phyloP scores from a whole-genome alignment of 2,329 filamentous ascomycete genomes.

The Podosphaera xanthii region DNA sequence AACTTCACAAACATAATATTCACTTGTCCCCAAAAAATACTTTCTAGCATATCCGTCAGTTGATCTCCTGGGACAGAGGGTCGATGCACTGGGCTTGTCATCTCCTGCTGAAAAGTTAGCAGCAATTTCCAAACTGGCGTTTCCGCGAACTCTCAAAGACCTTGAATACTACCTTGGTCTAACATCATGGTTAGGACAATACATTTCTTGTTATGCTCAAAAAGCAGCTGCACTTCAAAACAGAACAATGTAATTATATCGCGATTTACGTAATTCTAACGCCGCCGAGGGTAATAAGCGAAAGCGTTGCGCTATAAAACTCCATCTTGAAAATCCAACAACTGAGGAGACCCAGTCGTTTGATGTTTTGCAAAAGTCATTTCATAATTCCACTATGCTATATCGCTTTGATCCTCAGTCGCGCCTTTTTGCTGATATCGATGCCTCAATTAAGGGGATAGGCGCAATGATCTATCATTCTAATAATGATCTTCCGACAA shows the following conservation, averaged over 20 bases:
- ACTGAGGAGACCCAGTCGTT: not conserved
- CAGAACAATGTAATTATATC: not conserved
- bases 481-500: not conserved
- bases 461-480: not conserved
- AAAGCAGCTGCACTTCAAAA: not conserved
- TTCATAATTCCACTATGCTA: not conserved
- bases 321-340: not conserved
- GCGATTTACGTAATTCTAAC: not conserved
- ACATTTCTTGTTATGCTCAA: not conserved
- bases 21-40: not conserved
- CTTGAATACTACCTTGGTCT: not conserved
- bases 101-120: not conserved
- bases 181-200: not conserved
- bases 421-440: not conserved
- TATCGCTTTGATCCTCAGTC: not conserved
- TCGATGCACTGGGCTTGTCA: not conserved
- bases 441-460: not conserved
- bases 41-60: not conserved
- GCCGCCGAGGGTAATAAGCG: not conserved
- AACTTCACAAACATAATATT: not conserved
- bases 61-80: not conserved
- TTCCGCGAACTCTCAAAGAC: not conserved
- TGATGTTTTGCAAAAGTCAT: not conserved
- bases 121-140: not conserved
- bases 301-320: not conserved